Percentiles rank a stretch among this genome's conserved stretches.
Evolutionary conservation across 2,329 filamentous ascomycete species (phyloP).

Genomic region (Colletotrichum sp.): DNA sequence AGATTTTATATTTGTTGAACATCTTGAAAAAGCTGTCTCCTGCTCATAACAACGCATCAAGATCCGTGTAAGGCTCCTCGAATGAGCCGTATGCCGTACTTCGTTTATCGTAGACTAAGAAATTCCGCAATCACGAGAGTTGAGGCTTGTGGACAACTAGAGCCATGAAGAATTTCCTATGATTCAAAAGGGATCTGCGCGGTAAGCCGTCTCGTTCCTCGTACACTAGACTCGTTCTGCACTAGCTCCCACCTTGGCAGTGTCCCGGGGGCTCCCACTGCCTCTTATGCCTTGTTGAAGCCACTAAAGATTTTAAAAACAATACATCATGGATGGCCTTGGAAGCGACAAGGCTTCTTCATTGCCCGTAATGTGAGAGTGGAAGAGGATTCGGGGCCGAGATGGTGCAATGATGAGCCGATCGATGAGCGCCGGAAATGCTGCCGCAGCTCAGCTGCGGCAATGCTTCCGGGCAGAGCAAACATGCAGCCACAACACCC

Average conservation of each 20-base stretch:
- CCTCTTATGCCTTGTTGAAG: fast-evolving
- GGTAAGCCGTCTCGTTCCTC: neutral
- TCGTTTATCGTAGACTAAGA: neutral
- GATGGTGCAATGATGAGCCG: neutral
- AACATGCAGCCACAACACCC: neutral
- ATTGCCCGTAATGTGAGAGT: fast-evolving
- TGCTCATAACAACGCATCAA: neutral
- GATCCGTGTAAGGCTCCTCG: neutral
- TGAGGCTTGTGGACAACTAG: neutral
- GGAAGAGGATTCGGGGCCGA: neutral
- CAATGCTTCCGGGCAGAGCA: neutral
- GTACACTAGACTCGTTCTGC: neutral
- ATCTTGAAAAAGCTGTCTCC: neutral
- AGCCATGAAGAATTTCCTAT: neutral
- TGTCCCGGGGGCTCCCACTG: neutral
- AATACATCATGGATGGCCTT: neutral
- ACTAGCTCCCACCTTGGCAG: neutral
- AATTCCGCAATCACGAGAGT: neutral
- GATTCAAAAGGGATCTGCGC: neutral
- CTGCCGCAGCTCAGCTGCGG: neutral
- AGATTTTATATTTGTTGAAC: neutral
- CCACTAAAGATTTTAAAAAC: fast-evolving
- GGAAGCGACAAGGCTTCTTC: neutral
- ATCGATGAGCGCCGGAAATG: neutral
- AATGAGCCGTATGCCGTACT: neutral